Conservation (phyloP, 495 filamentous ascomycete species). For the Trichoderma gamsii region DNA sequence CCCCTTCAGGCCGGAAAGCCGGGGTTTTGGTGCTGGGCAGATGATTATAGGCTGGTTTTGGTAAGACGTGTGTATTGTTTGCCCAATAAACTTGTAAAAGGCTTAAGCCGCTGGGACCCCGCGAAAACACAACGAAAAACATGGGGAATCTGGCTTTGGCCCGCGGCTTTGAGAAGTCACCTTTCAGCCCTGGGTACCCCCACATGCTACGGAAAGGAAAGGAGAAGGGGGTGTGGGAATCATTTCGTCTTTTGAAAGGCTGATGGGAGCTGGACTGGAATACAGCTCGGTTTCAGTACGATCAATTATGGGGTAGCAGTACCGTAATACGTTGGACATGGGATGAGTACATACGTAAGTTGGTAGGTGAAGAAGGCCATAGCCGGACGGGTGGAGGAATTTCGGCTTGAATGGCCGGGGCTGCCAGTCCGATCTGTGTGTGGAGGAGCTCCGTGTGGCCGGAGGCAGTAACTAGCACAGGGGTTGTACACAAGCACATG, state of each 20-base stretch:
- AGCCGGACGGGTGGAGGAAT: constrained; percentile 12
- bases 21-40: not conserved
- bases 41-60: not conserved
- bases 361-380: not conserved
- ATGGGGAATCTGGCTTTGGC: not conserved
- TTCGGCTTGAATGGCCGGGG: constrained; percentile 7
- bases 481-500: too few species aligned
- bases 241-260: not conserved
- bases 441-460: constrained; percentile 11
- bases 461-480: not conserved
- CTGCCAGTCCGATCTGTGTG: constrained; percentile 1
- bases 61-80: not conserved
- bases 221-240: not conserved
- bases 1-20: not conserved
- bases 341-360: not conserved
- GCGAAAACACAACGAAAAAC: not conserved
- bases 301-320: too few species aligned
- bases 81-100: not conserved
- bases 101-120: not conserved
- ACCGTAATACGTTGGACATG: too few species aligned
- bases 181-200: not conserved
- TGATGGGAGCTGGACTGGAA: too few species aligned
- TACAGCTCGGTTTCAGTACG: too few species aligned
- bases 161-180: not conserved
- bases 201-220: not conserved